Base-by-base conservation (phyloP, 129 eudicot species). In the Smallanthus sonchifolius region DNA sequence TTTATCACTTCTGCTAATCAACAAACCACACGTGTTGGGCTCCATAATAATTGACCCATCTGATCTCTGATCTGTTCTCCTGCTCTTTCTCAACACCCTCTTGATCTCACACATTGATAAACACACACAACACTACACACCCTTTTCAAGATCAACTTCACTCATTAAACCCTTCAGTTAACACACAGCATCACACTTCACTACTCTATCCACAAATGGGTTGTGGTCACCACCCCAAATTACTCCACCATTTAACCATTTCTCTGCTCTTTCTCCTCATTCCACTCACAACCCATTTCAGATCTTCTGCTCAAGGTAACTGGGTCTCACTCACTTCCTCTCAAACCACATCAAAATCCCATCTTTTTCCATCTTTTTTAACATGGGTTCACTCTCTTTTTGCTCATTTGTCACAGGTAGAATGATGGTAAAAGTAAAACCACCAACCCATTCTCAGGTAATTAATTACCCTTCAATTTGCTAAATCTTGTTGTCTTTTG, bases 291-390 rank as follows among this genome's bases (percentile, higher is more conserved):
- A 68, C 88, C 82, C 89, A 80, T 2, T 47, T 79, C 42, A 84
- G 61, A 73, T 75, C 79, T 76, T 60, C 49, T 42, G 89, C 82
- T 68, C 81, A 85, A 86, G 96, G 91, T 84, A 86, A 72, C 40
- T 14, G 56, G 70, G 69, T 52, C 20, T 14, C 40, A 4, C 67
- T 69, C 52, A 34, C 45, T 64, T 47, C 43, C 73, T 65, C 68
- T 35, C 35, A 63, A 34, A 42, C 62, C 72, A 9, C 49, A 14
- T 28, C 45, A 55, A 54, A 16, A 19, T 30, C 15, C 72, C 2
- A 55, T 66, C 44, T 48, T 39, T 70, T 39, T 54, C 4, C 51
- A 34, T 35, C 14, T 35, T 40, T 65, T 16, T 63, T 66, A 66
- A 67, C 80, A 66, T 52, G 36, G 3, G 4, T 47, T 48, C 30